Conservation (phyloP, 2,329 filamentous ascomycete species). For the Scorias spongiosa region DNA sequence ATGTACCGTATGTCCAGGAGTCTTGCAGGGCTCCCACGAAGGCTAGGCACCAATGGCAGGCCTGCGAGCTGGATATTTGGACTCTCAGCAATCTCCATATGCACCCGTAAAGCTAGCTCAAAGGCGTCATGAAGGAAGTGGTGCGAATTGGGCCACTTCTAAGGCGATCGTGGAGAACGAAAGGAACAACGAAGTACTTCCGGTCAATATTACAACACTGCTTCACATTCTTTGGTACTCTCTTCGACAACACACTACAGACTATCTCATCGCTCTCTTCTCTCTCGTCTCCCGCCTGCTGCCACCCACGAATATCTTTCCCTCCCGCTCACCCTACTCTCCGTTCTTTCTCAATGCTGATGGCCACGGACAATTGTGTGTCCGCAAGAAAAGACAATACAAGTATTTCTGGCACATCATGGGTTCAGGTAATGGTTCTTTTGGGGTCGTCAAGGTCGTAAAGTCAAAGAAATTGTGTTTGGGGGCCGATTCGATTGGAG, state of each 20-base stretch:
- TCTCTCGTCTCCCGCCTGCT: constrained; percentile 1
- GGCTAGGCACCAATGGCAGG: too few species aligned
- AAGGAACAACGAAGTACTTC: too few species aligned
- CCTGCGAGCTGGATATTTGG: too few species aligned
- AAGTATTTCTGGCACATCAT: background rate
- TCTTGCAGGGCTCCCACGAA: too few species aligned
- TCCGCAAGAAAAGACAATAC: background rate
- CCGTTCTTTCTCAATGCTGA: background rate
- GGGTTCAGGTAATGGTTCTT: background rate
- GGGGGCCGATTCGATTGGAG: background rate
- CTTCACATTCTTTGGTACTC: background rate
- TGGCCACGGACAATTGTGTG: background rate
- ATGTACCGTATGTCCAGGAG: too few species aligned
- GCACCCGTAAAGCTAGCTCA: too few species aligned
- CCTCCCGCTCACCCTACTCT: background rate
- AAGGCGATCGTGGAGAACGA: too few species aligned
- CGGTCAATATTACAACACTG: background rate
- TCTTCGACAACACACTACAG: background rate
- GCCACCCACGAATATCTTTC: background rate
- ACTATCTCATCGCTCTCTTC: constrained; percentile 4
- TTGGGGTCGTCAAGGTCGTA: background rate
- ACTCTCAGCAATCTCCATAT: too few species aligned
- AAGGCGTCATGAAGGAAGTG: too few species aligned
- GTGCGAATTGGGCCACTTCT: too few species aligned
- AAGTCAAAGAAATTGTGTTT: background rate